phyloP scores from a whole-genome alignment of 805 yeast species.

The Wickerhamiella cacticola region DNA sequence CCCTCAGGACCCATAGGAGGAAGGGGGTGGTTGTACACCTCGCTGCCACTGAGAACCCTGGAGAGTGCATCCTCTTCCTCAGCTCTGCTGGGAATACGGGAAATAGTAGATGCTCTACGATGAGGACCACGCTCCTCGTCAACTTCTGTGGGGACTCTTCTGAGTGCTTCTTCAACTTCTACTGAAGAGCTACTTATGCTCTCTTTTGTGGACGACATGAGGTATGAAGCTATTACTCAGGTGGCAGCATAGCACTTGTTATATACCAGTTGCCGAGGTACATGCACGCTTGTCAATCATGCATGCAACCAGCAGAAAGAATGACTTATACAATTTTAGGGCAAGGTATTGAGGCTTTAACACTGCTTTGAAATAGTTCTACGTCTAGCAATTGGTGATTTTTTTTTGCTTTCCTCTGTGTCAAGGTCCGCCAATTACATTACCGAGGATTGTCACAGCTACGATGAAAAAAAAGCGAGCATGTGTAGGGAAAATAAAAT shows the following conservation, averaged over 20 bases:
- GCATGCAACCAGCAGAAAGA: background rate
- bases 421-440: too few species aligned
- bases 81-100: background rate
- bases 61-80: constrained; percentile 8
- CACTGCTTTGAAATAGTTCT: too few species aligned
- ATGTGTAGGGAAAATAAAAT: too few species aligned
- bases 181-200: background rate
- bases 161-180: background rate
- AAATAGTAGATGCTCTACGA: background rate
- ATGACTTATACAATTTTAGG: too few species aligned
- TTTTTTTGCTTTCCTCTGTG: too few species aligned
- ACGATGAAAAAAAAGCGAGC: too few species aligned
- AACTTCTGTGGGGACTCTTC: constrained; percentile 6
- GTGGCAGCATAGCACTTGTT: background rate
- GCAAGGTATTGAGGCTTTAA: too few species aligned
- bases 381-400: too few species aligned
- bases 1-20: constrained; percentile 10
- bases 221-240: background rate
- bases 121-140: background rate
- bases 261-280: background rate
- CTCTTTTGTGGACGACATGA: background rate
- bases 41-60: constrained; percentile 1
- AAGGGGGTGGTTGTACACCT: background rate
- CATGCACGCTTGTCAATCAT: background rate
- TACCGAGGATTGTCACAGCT: too few species aligned